Conservation (phyloP, 1,139 yeast genomes). For the Blastobotrys serpentis region DNA sequence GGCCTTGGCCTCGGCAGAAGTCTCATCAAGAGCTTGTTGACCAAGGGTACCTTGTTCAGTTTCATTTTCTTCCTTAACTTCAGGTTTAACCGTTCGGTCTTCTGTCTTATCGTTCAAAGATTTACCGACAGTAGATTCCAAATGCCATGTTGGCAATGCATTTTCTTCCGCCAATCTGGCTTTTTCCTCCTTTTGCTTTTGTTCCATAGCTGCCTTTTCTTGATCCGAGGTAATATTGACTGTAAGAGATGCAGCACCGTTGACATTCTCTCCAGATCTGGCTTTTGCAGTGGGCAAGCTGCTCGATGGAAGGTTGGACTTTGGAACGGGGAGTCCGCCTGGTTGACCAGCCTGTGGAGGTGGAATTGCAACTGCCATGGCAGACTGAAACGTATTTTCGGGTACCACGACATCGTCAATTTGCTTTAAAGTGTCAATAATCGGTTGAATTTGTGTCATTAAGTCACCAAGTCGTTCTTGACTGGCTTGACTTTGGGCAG, state of each 20-base stretch:
- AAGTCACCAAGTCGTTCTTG: slow-evolving; percentile 80
- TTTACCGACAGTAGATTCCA: slow-evolving; percentile 81
- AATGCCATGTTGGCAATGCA: slow-evolving; percentile 96
- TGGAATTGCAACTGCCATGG: slow-evolving; percentile 77
- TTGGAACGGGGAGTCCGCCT: slow-evolving; percentile 37
- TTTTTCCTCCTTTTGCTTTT: slow-evolving; percentile 68
- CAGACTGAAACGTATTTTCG: slow-evolving; percentile 82
- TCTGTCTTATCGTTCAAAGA: slow-evolving; percentile 23
- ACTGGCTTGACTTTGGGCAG: slow-evolving; percentile 74
- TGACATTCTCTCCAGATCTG: slow-evolving; percentile 18
- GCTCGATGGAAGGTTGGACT: slow-evolving; percentile 34
- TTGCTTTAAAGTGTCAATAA: slow-evolving; percentile 75
- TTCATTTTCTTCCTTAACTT: slow-evolving; percentile 45
- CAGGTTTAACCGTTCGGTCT: slow-evolving; percentile 18
- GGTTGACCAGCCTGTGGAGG: slow-evolving; percentile 53
- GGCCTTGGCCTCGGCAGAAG: slow-evolving; percentile 33
- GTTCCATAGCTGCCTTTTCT: slow-evolving; percentile 57
- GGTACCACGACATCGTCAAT: slow-evolving; percentile 84
- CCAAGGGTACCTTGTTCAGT: slow-evolving; percentile 43
- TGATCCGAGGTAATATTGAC: slow-evolving; percentile 91
- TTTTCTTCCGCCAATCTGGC: slow-evolving; percentile 67
- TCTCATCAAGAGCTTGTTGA: slow-evolving; percentile 26
- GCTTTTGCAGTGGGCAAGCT: slow-evolving; percentile 33
- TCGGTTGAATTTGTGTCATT: slow-evolving; percentile 88
- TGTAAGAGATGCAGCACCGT: slow-evolving; percentile 62